Conservation (phyloP, 192 early-diverging fungal species). For the Allomyces macrogynus region DNA sequence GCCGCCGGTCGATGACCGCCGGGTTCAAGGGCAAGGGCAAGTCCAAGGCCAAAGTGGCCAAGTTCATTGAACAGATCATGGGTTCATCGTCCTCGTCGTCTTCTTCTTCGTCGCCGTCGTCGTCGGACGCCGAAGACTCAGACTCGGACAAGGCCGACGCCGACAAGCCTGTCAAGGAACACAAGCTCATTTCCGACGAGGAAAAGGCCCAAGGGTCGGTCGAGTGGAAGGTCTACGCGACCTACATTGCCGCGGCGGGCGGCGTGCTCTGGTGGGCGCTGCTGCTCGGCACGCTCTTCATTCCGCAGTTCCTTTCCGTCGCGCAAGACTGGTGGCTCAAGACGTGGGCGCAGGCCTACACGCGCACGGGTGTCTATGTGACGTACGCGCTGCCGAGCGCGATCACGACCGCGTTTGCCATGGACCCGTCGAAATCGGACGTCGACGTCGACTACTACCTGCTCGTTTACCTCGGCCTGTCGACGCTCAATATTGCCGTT, state of each 20-base stretch:
- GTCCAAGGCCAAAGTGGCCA: constrained; percentile 9
- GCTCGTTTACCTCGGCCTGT: constrained; percentile 33
- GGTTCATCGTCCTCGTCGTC: not conserved
- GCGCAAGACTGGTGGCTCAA: not conserved
- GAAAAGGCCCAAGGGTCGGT: constrained; percentile 66
- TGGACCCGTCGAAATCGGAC: constrained; percentile 4
- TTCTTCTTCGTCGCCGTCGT: not conserved
- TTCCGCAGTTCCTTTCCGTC: not conserved
- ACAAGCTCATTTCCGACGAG: constrained; percentile 64
- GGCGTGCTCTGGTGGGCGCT: constrained; percentile 10
- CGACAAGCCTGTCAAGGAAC: too few relatives aligned
- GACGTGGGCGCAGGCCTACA: not conserved
- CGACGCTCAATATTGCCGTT: constrained; percentile 6
- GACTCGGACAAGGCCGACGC: constrained; percentile 17
- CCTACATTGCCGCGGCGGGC: constrained; percentile 39
- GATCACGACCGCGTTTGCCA: not conserved
- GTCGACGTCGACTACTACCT: constrained; percentile 41
- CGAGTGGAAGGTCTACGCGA: constrained; percentile 45
- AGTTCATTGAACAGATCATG: constrained; percentile 3
- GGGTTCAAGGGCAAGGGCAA: constrained; percentile 15
- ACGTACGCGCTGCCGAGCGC: too few relatives aligned
- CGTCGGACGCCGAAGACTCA: constrained; percentile 11
- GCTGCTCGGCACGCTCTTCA: not conserved
- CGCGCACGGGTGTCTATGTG: not conserved
- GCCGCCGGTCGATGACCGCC: constrained; percentile 15